Evolutionary conservation across 371 early-diverging fungal species (phyloP).

Genomic region (Mucor velutinosus): DNA sequence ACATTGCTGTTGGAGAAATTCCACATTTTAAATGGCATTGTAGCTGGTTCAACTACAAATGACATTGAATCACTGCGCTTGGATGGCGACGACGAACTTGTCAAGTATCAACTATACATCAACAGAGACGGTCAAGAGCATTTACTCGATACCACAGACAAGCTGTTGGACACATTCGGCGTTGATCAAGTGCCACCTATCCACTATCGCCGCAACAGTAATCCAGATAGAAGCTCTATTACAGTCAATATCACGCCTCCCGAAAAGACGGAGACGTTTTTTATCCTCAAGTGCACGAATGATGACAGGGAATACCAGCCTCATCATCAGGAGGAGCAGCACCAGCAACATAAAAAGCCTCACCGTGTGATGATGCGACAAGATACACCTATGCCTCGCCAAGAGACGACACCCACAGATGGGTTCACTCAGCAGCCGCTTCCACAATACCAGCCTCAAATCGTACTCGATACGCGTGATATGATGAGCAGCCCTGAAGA

Average conservation of each 20-base stretch:
- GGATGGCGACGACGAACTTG: constrained; percentile 28
- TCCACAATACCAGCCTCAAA: constrained; percentile 17
- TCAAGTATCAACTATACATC: constrained; percentile 32
- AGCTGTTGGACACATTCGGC: constrained; percentile 39
- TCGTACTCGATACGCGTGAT: constrained; percentile 2
- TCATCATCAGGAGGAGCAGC: not conserved
- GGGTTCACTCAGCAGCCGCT: constrained; percentile 10
- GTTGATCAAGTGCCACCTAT: constrained; percentile 37
- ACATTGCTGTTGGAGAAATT: constrained; percentile 47
- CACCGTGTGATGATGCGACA: constrained; percentile 43
- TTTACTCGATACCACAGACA: constrained; percentile 17
- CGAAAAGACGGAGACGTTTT: constrained; percentile 42
- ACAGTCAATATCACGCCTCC: constrained; percentile 43
- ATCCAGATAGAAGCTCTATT: constrained; percentile 48
- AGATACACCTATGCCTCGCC: constrained; percentile 46
- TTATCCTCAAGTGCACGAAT: constrained; percentile 33
- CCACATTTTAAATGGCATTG: constrained; percentile 52
- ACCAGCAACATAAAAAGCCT: constrained; percentile 18
- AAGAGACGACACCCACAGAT: constrained; percentile 17
- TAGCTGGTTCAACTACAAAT: constrained; percentile 27
- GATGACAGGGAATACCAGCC: not conserved
- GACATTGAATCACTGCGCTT: constrained; percentile 34
- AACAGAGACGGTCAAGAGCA: constrained; percentile 23
- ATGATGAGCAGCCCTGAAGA: constrained; percentile 20
- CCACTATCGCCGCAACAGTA: constrained; percentile 37